Evolutionary conservation across 345 rosid species (phyloP), one percentile per base, ranked within the genome.

Genomic region (Camelina laxa): DNA sequence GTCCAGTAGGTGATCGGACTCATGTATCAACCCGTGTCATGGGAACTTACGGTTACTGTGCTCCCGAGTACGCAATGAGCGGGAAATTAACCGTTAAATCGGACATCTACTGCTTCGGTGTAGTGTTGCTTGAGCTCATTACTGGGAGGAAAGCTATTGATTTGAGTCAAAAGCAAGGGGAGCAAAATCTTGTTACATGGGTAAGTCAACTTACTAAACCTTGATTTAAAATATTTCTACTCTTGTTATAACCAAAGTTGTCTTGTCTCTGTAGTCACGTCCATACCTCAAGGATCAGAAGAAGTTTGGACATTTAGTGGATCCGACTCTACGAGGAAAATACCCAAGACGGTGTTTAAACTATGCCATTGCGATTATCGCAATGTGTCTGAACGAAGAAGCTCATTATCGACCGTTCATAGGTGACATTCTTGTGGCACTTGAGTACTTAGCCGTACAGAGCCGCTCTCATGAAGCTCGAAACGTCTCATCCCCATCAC

Each of bases 31-130:
- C 98, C 5, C 83, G 98, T 48, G 98, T 94, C 62, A 95, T 95
- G 98, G 99, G 99, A 75, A 95, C 99, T 16, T 90, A 92, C 41
- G 99, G 99, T 10, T 95, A 95, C 69, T 95, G 99, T 70, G 99
- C 99, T 21, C 99, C 99, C 0, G 99, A 95, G 75, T 95, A 95
- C 22, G 97, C 97, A 27, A 92, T 92, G 98, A 95, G 96, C 39
- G 99, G 99, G 50, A 92, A 92, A 65, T 70, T 95, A 82, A 95
- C 99, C 47, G 84, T 87, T 9, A 92, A 90, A 79, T 95, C 99
- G 38, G 99, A 95, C 79, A 91, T 95, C 45, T 95, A 95, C 84
- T 77, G 98, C 83, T 95, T 92, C n/a, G 99, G 99, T 54, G 99
- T 92, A 33, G 97, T 95, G 64, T 70, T 95, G 69, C 77, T 95